Conservation (phyloP, 2,329 filamentous ascomycete genomes). For the Helotiales sp. region DNA sequence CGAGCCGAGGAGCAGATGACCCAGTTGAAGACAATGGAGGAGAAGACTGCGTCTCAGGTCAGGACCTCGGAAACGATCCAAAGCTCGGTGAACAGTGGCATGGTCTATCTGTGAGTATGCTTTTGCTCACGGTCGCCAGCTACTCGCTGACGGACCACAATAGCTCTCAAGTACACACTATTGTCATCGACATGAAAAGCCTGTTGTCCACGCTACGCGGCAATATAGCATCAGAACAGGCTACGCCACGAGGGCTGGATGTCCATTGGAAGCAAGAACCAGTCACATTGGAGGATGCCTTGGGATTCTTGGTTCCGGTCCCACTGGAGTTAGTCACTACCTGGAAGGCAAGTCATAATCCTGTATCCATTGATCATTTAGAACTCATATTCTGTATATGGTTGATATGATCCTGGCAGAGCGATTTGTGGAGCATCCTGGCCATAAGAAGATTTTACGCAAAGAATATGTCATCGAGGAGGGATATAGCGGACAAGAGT, state of each 20-base stretch:
- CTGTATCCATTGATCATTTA: background rate
- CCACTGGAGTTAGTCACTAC: conserved; percentile 11
- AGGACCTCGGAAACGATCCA: conserved; percentile 8
- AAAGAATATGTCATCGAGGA: conserved; percentile 4
- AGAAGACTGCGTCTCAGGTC: conserved; percentile 6
- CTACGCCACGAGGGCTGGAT: background rate
- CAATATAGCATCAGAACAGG: background rate
- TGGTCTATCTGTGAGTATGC: background rate
- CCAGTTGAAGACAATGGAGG: conserved; percentile 5
- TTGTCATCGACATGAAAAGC: background rate
- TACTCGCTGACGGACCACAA: background rate
- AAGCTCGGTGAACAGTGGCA: conserved; percentile 4
- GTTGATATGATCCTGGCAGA: conserved; percentile 3
- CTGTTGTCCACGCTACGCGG: background rate
- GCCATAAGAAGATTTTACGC: background rate
- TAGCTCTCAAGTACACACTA: background rate
- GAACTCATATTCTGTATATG: background rate
- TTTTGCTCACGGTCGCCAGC: background rate
- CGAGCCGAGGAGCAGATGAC: conserved; percentile 2
- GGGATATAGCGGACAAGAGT: background rate
- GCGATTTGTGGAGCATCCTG: conserved; percentile 1
- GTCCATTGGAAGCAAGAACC: conserved; percentile 10
- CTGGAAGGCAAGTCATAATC: conserved; percentile 3
- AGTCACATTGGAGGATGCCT: conserved; percentile 10
- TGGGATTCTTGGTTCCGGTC: conserved; percentile 5